Evolutionary conservation across 1,284 basidiomycete species (phyloP).

Genomic region (Tilletiaria anomala): DNA sequence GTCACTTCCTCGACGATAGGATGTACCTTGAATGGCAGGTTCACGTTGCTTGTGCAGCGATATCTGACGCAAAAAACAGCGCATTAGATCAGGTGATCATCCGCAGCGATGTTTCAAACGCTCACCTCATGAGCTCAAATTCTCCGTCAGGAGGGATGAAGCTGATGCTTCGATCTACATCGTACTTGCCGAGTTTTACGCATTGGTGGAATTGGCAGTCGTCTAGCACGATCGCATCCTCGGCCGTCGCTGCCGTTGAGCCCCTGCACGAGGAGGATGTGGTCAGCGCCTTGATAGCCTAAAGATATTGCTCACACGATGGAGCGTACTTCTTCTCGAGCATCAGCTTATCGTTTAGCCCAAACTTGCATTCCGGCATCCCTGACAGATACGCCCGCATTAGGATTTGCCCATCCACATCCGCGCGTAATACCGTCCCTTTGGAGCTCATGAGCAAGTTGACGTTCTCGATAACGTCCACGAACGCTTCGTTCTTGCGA

Average conservation of each 20-base stretch:
- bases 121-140: slow-evolving; percentile 81
- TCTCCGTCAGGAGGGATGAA: slow-evolving; percentile 98
- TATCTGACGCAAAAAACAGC: slow-evolving; percentile 46
- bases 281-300: too few relatives aligned
- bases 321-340: slow-evolving; percentile 59
- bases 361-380: slow-evolving; percentile 94
- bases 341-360: slow-evolving; percentile 92
- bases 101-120: too few relatives aligned
- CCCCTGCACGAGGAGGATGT: too few relatives aligned
- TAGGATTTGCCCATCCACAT: slow-evolving; percentile 92
- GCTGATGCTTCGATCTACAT: slow-evolving; percentile 77
- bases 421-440: slow-evolving; percentile 84
- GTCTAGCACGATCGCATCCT: slow-evolving; percentile 55
- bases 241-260: background rate
- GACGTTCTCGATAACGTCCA: slow-evolving; percentile 91
- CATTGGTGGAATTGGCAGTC: slow-evolving; percentile 99
- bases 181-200: slow-evolving; percentile 84
- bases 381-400: slow-evolving; percentile 96
- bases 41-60: slow-evolving; percentile 85
- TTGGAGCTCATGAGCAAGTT: slow-evolving; percentile 90
- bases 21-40: slow-evolving; percentile 76
- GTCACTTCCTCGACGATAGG: slow-evolving; percentile 85
- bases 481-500: slow-evolving; percentile 95
- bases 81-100: too few relatives aligned
- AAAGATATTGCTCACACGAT: too few relatives aligned